Base-by-base conservation (phyloP, 495 filamentous ascomycete genomes). In the Schizothecium vesticola region DNA sequence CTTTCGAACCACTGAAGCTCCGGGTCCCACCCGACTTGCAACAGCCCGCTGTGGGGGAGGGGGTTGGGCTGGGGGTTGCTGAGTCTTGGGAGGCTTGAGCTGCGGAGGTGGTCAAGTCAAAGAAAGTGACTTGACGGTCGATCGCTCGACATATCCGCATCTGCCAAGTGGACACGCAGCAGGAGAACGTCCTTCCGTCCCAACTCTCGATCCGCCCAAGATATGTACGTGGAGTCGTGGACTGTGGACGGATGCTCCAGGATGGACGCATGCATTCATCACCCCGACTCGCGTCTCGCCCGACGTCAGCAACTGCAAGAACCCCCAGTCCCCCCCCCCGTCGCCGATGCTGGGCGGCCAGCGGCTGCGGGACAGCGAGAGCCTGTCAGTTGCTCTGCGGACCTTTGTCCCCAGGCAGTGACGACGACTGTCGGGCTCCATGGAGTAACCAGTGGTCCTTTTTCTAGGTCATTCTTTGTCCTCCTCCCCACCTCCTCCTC, bases 381-480 rank as follows among this genome's bases (percentile, higher is more conserved):
- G 43, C 43, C 43, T 51, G 43, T 51, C 43, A 51, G 43, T 51
- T 51, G 43, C 43, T n/a, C 16, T n/a, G 3, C 19, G 43, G 43
- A 51, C 43, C 43, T 51, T 51, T 51, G 43, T 51, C 16, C 43
- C 43, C 19, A 19, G 43, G 43, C 43, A 51, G 43, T 51, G 43
- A 51, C 43, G 43, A 51, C 43, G 43, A 51, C 43, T 29, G 33
- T 6, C 33, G 33, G 33, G 33, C 33, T 43, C n/a, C n/a, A 29
- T 29, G 28, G 28, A 7, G 28, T 29, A 9, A 29, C 33, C 13
- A 6, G 33, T 13, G 1, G 33, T 4, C 33, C 33, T 43, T 43
- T 43, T 43, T 43, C 33, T 43, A 43, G 13, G 33, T 43, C 33
- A 57, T 64, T 58, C 65, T 66, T 66, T 66, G 56, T 60, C 65